Evolutionary conservation across 2,329 filamentous ascomycete species (phyloP), one percentile per base, ranked within the genome.

Genomic region (Hypoxylon sp.): DNA sequence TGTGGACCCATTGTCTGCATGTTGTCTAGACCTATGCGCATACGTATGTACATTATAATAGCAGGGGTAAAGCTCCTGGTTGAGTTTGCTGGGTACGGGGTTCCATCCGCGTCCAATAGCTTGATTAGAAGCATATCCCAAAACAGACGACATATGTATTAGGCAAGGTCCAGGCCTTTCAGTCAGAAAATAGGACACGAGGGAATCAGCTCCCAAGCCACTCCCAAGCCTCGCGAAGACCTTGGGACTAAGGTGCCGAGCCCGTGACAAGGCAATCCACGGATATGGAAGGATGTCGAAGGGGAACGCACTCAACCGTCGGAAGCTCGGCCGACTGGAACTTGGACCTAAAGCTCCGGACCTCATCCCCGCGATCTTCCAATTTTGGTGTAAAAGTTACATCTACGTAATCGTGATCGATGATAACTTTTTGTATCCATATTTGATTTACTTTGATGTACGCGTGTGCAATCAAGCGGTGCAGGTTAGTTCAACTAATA

Each of bases 321-420:
- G 65, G 61, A 61, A 52, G 35, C 58, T 46, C 68, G 68, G 68
- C 61, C 61, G 65, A 57, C 19, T 67, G 51, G 46, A 19, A 57
- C 29, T 26, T 63, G 67, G 63, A 63, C 63, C 54, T 67, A 68
- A 65, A 62, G 61, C 48, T 68, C 68, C 65, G 61, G 59, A 57
- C n/a, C 46, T 4, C 31, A 17, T 47, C 19, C 60, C 59, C 55
- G 63, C 58, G 55, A 53, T 57, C 22, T 42, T 55, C 55, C 19
- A 46, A 31, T 53, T 58, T 42, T 35, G 29, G 55, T 26, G 29
- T 52, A 37, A 8, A 55, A 66, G 58, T 57, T 63, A 59, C 66
- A 63, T 54, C 59, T 69, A 35, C 66, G 66, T 69, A 59, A 69
- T 66, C 37, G 53, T 63, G 53, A 63, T 58, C 6, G 29, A 31